phyloP scores from a whole-genome alignment of 169 alveolate species.

The Eimeria tenella region DNA sequence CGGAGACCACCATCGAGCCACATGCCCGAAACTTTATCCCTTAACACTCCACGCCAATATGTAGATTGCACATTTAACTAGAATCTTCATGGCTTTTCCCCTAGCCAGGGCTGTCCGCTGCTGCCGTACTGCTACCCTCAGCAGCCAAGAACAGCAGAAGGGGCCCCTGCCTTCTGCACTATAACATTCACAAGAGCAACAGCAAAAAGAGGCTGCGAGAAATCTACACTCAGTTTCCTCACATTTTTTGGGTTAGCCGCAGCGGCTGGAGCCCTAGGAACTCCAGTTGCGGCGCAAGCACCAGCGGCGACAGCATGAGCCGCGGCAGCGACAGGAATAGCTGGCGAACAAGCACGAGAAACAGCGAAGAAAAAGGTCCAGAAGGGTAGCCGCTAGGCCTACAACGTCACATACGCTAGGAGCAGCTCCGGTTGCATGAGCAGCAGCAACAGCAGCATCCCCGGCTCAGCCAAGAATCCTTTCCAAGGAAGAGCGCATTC shows the following conservation, averaged over 20 bases:
- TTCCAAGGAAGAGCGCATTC: not conserved
- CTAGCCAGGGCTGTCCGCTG: not conserved
- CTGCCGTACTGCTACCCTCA: not conserved
- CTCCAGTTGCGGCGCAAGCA: not conserved
- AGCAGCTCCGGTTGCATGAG: not conserved
- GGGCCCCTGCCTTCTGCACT: not conserved
- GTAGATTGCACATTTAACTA: too few relatives aligned
- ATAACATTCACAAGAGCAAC: too few relatives aligned
- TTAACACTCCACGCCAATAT: too few relatives aligned
- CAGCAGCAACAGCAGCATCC: not conserved
- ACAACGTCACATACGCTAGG: not conserved
- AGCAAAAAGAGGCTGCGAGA: too few relatives aligned
- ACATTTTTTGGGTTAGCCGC: not conserved
- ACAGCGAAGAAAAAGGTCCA: too few relatives aligned
- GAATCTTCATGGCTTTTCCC: too few relatives aligned
- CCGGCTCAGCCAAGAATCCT: not conserved
- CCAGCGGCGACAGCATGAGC: not conserved
- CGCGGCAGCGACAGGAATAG: not conserved
- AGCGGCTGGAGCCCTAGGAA: not conserved
- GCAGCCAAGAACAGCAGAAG: not conserved
- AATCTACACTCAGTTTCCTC: too few relatives aligned
- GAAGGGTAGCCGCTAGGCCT: too few relatives aligned
- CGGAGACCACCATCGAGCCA: too few relatives aligned
- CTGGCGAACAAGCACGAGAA: not conserved
- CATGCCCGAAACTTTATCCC: too few relatives aligned